Evolutionary conservation across 768 basidiomycete species (phyloP).

Genomic region (Hygrocybe punicea): DNA sequence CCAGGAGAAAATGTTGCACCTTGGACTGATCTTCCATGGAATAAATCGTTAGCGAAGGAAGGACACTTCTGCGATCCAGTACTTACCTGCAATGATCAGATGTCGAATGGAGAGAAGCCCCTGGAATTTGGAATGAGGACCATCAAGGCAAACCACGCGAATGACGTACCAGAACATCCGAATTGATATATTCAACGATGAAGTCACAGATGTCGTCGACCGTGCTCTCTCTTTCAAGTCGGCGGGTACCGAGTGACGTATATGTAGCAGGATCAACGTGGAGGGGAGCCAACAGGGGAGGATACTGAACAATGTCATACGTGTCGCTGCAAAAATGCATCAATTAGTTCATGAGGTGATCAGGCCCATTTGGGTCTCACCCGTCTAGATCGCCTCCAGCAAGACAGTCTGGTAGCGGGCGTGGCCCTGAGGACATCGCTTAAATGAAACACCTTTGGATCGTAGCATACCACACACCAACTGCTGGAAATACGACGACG

Average conservation of each 20-base stretch:
- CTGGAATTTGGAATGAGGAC: constrained; percentile 22
- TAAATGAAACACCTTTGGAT: background rate
- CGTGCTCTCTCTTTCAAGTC: constrained; percentile 48
- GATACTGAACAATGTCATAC: constrained; percentile 59
- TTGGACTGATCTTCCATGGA: constrained; percentile 61
- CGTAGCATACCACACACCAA: constrained; percentile 38
- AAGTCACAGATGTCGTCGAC: constrained; percentile 77
- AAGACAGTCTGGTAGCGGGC: constrained; percentile 65
- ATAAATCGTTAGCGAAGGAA: background rate
- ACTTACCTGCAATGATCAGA: constrained; percentile 65
- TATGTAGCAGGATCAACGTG: constrained; percentile 55
- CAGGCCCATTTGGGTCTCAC: constrained; percentile 36
- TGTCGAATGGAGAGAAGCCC: constrained; percentile 67
- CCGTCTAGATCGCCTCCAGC: constrained; percentile 82
- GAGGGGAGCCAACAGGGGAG: constrained; percentile 51
- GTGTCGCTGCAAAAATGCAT: constrained; percentile 46
- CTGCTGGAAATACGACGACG: constrained; percentile 66
- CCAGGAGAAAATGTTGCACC: constrained; percentile 33
- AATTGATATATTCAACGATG: constrained; percentile 79
- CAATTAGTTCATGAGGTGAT: background rate
- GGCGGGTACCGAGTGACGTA: constrained; percentile 32
- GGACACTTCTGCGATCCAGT: background rate
- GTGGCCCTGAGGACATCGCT: constrained; percentile 38
- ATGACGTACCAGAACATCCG: constrained; percentile 66
- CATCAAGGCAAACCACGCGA: background rate